Evolutionary conservation across 768 basidiomycete species (phyloP), one percentile per base, ranked within the genome.

Genomic region (Russula olivacea): DNA sequence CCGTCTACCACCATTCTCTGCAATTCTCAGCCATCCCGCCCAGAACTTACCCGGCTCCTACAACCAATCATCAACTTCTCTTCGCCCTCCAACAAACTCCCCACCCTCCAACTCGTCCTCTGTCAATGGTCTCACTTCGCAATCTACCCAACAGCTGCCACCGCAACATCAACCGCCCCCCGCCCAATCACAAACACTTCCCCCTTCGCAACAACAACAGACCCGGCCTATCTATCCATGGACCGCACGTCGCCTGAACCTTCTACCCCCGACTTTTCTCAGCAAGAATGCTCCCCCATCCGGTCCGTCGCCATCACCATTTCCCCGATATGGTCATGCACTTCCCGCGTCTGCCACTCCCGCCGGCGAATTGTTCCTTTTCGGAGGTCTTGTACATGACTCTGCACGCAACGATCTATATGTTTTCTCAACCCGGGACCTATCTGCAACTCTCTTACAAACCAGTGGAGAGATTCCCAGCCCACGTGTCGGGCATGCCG

Each of bases 291-390:
- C 83, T 56, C 79, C 83, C n/a, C 81, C 88, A 10, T 83, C 82
- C 0, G 76, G 83, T 1, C 85, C 86, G 2, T 93, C 92, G 0
- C 88, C 91, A 0, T 86, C 88, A 1, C 96, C 96, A 0, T 98
- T 98, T 74, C 96, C 97, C 28, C 87, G 96, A 47, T 99, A 98
- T 71, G 97, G 96, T 28, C 92, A 97, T 71, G 88, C 95, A 14
- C 83, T 98, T 6, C 94, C 94, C 10, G 82, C 89, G 6, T 82
- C 80, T 9, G 83, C 91, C 2, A 88, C 87, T 25, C 72, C 82
- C n/a, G 81, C 79, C 7, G 97, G 97, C 9, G 94, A 98, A 69
- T 85, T 99, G 66, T 95, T 93, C 75, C 81, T 99, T 65, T 99
- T 99, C 68, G 97, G 97, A 65, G 97, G 97, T 66, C 88, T 99